Evolutionary conservation across 441 rosid species (phyloP), one percentile per base, ranked within the genome.

Genomic region (Viola pubescens): DNA sequence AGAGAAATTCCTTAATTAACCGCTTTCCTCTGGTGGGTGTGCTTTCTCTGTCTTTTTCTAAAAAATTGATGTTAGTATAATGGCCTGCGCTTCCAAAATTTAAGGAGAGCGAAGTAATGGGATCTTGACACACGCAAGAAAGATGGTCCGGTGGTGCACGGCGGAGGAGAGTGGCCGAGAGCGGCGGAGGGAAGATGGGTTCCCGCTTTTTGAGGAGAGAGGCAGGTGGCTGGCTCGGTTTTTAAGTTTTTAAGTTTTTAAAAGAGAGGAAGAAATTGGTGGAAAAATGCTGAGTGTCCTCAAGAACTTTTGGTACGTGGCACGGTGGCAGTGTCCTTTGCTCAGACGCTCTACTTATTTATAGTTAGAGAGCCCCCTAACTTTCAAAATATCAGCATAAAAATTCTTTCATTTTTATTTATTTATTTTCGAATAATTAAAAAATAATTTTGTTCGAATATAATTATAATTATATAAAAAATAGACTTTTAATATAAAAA

Each of bases 171-270:
- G 63, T 3, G 55, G 50, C 19, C 53, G 69, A 0, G 56, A 41
- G 49, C 37, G 46, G 65, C 13, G 64, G 60, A 51, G 37, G 52
- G 48, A 53, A 19, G 54, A 38, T 40, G 52, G 37, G 61, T 75
- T 77, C 73, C 76, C 81, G 64, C 70, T 72, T 59, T 68, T 62
- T 51, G 14, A 26, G 70, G 3, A 12, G 8, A 16, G 47, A 41
- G 48, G 42, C 8, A 39, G 63, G 39, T 7, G 39, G 0, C 40
- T 51, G 39, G 7, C 45, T 60, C 47, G 50, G 54, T 13, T 37
- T 68, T 58, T 42, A 59, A 56, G 71, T 38, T 43, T 60, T 52
- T 56, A 8, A 8, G 9, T 7, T 4, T 7, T 7, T 46, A 0
- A 7, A 6, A 61, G 67, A 62, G 49, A 3, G 43, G 38, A 4